Conservation (phyloP, 768 basidiomycete genomes). For the Tricholoma hemisulphureum region DNA sequence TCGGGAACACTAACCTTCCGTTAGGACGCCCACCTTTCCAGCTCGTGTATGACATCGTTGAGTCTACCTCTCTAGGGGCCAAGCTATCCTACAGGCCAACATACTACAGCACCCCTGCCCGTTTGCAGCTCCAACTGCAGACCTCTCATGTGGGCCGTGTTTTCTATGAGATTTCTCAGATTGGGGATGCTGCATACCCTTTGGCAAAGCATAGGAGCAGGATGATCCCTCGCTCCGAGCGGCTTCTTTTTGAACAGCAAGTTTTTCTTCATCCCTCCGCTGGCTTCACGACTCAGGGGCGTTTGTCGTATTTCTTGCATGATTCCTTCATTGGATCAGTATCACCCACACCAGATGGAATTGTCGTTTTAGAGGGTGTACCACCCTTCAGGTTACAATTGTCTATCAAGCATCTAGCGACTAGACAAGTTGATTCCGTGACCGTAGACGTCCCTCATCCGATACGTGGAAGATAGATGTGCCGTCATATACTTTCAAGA, state of each 20-base stretch:
- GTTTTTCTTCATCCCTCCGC: slow-evolving; percentile 80
- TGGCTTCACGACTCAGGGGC: slow-evolving; percentile 64
- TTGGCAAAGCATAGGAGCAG: slow-evolving; percentile 61
- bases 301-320: slow-evolving; percentile 73
- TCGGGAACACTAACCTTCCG: neutral
- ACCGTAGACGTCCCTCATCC: slow-evolving; percentile 48
- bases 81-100: slow-evolving; percentile 71
- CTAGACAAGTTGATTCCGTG: slow-evolving; percentile 60
- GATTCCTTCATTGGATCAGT: slow-evolving; percentile 62
- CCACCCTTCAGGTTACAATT: slow-evolving; percentile 83
- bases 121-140: slow-evolving; percentile 77
- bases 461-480: slow-evolving; percentile 70
- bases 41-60: slow-evolving; percentile 83
- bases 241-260: slow-evolving; percentile 81
- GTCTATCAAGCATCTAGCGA: slow-evolving; percentile 71
- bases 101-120: slow-evolving; percentile 81
- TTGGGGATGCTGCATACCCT: slow-evolving; percentile 84
- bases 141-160: slow-evolving; percentile 76
- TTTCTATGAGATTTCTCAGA: slow-evolving; percentile 86
- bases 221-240: slow-evolving; percentile 64
- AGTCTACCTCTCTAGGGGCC: slow-evolving; percentile 66
- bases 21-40: slow-evolving; percentile 88
- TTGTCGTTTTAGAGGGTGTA: slow-evolving; percentile 74
- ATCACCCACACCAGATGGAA: slow-evolving; percentile 48
- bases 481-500: slow-evolving; percentile 68